These are phyloP conservation scores for Entelexis sorbosivorans DNA, from an alignment of 1,139 yeast genomes.

Conservation along the genomic window DNA sequence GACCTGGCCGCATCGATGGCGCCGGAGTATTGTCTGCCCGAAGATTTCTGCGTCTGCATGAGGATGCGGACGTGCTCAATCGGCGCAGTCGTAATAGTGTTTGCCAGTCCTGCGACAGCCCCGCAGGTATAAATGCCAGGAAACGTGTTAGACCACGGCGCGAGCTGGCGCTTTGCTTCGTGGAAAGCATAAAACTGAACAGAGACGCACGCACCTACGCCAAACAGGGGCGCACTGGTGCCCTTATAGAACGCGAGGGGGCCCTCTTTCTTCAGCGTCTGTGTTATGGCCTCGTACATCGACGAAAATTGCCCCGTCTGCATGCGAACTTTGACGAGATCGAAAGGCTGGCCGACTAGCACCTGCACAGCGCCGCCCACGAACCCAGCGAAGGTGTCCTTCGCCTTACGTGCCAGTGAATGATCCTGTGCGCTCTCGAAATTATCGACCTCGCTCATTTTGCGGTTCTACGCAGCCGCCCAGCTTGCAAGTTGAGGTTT, in stretches of 20 bases:
- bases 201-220: slow-evolving; percentile 64
- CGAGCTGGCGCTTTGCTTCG: slow-evolving; percentile 56
- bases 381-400: slow-evolving; percentile 44
- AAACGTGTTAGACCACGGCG: slow-evolving; percentile 22
- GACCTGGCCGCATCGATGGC: slow-evolving; percentile 41
- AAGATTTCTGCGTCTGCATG: slow-evolving; percentile 46
- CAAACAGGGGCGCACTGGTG: slow-evolving; percentile 39
- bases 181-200: slow-evolving; percentile 69
- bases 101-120: slow-evolving; percentile 67
- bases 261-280: slow-evolving; percentile 52
- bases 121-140: slow-evolving; percentile 52
- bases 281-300: slow-evolving; percentile 43
- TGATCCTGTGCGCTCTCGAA: slow-evolving; percentile 13
- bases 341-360: slow-evolving; percentile 65
- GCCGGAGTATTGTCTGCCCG: slow-evolving; percentile 32
- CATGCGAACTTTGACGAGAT: slow-evolving; percentile 53
- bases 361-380: slow-evolving; percentile 58
- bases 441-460: slow-evolving; percentile 9
- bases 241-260: slow-evolving; percentile 49
- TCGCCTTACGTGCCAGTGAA: slow-evolving; percentile 41
- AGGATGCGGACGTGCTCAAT: slow-evolving; percentile 67
- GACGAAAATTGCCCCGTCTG: slow-evolving; percentile 46
- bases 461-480: background rate
- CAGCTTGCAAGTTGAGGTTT: background rate
- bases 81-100: slow-evolving; percentile 60